A percentile compares a stretch with the other conserved stretches of the same genome.
phyloP scores from a whole-genome alignment of 805 yeast genomes.

The Candida tallmaniae region DNA sequence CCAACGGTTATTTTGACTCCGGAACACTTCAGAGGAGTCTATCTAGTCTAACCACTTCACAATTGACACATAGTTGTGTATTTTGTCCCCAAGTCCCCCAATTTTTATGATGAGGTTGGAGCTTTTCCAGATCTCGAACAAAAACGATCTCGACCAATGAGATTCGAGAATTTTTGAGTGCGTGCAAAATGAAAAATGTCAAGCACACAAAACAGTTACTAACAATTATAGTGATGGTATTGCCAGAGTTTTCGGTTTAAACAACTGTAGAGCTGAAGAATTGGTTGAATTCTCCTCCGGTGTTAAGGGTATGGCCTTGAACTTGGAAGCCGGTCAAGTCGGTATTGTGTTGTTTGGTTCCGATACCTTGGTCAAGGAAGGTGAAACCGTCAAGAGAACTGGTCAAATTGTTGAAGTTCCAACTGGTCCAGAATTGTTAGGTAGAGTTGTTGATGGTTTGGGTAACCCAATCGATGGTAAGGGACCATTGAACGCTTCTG shows the following conservation, averaged over 20 bases:
- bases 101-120: no score
- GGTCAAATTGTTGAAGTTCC: constrained; percentile 99
- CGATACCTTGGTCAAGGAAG: constrained; percentile 97
- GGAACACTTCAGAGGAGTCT: no score
- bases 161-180: neutral
- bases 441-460: constrained; percentile 99
- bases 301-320: constrained; percentile 99
- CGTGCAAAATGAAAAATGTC: neutral
- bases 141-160: constrained; percentile 13
- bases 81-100: no score
- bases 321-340: constrained; percentile 99
- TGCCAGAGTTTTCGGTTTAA: constrained; percentile 99
- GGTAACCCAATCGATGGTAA: constrained; percentile 99
- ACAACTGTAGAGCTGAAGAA: constrained; percentile 99
- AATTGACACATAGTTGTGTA: no score
- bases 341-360: constrained; percentile 99
- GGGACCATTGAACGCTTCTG: constrained; percentile 90
- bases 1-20: no score
- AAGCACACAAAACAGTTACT: constrained; percentile 21
- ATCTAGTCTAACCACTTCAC: no score
- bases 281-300: constrained; percentile 98
- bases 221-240: constrained; percentile 88
- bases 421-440: constrained; percentile 96
- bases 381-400: constrained; percentile 99
- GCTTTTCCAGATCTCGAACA: constrained; percentile 1